Conservation (phyloP, 106 monocot species). For the Allium sativum region DNA sequence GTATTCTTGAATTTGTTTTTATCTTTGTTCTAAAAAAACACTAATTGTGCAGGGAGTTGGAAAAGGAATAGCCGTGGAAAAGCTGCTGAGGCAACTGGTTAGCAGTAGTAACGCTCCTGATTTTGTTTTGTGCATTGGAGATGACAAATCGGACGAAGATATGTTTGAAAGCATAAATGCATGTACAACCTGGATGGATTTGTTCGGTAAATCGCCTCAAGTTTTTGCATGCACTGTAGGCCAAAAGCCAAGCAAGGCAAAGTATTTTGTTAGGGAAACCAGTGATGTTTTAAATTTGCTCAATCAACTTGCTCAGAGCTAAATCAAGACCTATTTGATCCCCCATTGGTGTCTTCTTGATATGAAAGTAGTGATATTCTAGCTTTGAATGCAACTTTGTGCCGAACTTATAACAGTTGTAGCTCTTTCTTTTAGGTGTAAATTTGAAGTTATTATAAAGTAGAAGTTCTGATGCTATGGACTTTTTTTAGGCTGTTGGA, state of each 20-base stretch:
- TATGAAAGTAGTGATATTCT: too few species aligned
- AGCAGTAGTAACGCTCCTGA: conserved; percentile 19
- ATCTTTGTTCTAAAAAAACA: too few species aligned
- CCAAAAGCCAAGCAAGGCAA: conserved; percentile 9
- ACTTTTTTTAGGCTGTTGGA: too few species aligned
- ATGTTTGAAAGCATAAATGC: conserved; percentile 17
- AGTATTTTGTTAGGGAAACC: conserved; percentile 1
- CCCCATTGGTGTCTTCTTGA: too few species aligned
- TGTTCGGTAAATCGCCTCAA: neutral
- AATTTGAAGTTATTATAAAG: too few species aligned
- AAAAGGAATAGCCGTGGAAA: conserved; percentile 41
- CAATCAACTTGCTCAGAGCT: neutral
- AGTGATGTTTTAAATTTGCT: conserved; percentile 1
- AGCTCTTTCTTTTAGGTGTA: too few species aligned
- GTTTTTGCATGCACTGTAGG: conserved; percentile 6
- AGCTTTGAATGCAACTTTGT: too few species aligned
- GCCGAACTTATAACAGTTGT: too few species aligned
- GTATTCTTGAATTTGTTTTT: too few species aligned
- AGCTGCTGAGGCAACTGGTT: conserved; percentile 22
- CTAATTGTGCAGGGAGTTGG: conserved; percentile 31
- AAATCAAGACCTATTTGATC: too few species aligned
- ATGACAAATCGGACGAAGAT: conserved; percentile 61
- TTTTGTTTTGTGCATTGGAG: conserved; percentile 53
- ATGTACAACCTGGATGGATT: neutral
- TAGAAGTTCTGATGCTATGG: too few species aligned